Base-by-base conservation (phyloP, 2,329 filamentous ascomycete genomes). In the Albophoma yamanashiensis region DNA sequence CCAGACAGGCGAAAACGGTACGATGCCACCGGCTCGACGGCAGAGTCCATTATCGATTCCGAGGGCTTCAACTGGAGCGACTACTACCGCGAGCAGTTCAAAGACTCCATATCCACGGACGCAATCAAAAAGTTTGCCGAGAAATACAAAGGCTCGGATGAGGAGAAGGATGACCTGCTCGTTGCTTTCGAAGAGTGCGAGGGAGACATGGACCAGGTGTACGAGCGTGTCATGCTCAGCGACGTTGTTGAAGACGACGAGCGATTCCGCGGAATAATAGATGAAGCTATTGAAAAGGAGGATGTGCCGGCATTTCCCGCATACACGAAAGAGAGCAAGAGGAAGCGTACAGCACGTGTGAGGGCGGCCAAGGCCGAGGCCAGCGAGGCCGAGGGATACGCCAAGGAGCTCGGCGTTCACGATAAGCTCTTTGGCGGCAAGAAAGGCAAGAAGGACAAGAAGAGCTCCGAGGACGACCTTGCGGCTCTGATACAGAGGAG, bases 21-120 rank as follows among this genome's bases (percentile, higher is more conserved):
- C 77, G 93, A 99, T 71, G 80, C 83, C 58, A 97, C 93, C 0
- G 94, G 94, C 59, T 94, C 89, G 60, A 97, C 92, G 0, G 85
- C 89, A 14, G 92, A 97, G 70, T 87, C 86, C 11, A 83, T 96
- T 27, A 82, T 88, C 39, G 88, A 91, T 70, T 82, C 84, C 4
- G 87, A 90, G 61, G 89, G 88, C 59, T 99, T 97, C 76, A 84
- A 91, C 78, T 99, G 94, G 94, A 80, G 84, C 59, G 87, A 89
- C 56, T 99, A 92, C 78, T 99, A 95, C 79, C 85, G 87, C 59
- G 86, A 88, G 64, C 92, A 96, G 67, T 96, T 88, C 72, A 84
- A 83, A 57, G 87, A 92, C 60, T 81, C 91, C 34, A 80, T 99
- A 57, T 92, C 85, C 22, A 77, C 81, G 3, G 86, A 90, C 62